Base-by-base conservation (phyloP, 805 yeast species). In the Candida hungchunana region DNA sequence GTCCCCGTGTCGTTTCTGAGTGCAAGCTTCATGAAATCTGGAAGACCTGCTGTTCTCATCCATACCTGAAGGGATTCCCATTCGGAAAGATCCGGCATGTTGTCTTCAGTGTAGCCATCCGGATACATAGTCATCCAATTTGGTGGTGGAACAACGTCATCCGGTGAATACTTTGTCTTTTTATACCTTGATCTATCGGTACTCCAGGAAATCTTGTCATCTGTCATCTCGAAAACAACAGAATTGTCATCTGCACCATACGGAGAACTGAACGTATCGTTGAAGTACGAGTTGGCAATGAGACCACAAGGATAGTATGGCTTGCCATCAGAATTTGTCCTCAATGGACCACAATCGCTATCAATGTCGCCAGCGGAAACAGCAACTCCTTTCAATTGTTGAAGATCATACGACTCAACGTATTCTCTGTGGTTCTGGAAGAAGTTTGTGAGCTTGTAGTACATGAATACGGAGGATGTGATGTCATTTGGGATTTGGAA, bases 1-100 rank as follows among this genome's bases (percentile, higher is more conserved):
- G 72, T 52, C 1, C 64, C 64, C 3, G 75, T 66, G 40, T 77
- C 81, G 60, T 86, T 89, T 48, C 82, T 77, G 30, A 82, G 71
- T 27, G 88, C 89, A 17, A 54, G 31, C 56, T 93, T 90, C 68
- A 82, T 78, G 55, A 93, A 90, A 10, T 82, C 76, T 18, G 97
- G 95, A 44, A 90, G 67, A 0, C 95, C 96, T 0, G 97, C 96
- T 1, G 97, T 88, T 52, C 95, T 77, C 97, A 90, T 90, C 98
- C 98, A 90, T 59, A 88, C 90, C 66, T 88, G 96, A 50, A 90
- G 74, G 46, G 79, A 79, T 55, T 86, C 90, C 87, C 93, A 79
- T 24, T 63, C 56, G 2, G 84, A 70, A 31, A 90, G 56, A 54
- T 84, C 81, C 3, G 95, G 95, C 42, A 90, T 50, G 58, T 86